These are phyloP conservation scores for Nannizziopsis barbatae DNA, from an alignment of 2,329 filamentous ascomycete genomes.

Conservation along the genomic window DNA sequence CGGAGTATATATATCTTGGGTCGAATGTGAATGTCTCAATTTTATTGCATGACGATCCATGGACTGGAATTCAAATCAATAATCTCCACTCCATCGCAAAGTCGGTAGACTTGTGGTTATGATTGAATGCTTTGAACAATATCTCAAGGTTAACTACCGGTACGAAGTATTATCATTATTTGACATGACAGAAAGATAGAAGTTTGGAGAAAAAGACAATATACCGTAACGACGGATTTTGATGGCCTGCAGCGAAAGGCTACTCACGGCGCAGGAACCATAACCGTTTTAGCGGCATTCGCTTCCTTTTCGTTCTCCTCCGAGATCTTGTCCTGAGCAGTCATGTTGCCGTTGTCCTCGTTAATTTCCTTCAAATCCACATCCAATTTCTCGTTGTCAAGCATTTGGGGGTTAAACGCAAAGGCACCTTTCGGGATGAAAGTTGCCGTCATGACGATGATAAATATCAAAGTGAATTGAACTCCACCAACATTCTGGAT, in stretches of 20 bases:
- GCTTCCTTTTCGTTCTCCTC: not conserved
- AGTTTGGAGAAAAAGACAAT: no score
- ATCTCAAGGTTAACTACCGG: no score
- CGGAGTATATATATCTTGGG: no score
- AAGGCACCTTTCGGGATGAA: conserved; percentile 38
- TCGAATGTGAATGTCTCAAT: no score
- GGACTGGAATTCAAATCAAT: no score
- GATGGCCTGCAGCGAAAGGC: not conserved
- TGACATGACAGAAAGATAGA: no score
- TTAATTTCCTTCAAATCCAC: not conserved
- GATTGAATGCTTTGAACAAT: no score
- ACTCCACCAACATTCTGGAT: conserved; percentile 37
- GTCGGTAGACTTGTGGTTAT: no score
- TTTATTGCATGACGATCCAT: no score
- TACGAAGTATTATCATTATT: no score
- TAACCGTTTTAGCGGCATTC: not conserved
- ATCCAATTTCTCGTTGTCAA: conserved; percentile 12
- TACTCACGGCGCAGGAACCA: not conserved
- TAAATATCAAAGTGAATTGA: conserved; percentile 38
- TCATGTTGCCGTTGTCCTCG: not conserved
- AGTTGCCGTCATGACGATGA: conserved; percentile 34
- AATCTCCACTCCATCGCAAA: no score
- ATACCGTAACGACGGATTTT: no score
- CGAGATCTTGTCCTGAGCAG: not conserved
- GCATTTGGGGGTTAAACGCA: conserved; percentile 30